Percentiles rank a stretch among this genome's conserved stretches.
These are phyloP conservation scores for Poteriospumella lacustris DNA, from an alignment of 108 stramenopile genomes.

Conservation along the genomic window DNA sequence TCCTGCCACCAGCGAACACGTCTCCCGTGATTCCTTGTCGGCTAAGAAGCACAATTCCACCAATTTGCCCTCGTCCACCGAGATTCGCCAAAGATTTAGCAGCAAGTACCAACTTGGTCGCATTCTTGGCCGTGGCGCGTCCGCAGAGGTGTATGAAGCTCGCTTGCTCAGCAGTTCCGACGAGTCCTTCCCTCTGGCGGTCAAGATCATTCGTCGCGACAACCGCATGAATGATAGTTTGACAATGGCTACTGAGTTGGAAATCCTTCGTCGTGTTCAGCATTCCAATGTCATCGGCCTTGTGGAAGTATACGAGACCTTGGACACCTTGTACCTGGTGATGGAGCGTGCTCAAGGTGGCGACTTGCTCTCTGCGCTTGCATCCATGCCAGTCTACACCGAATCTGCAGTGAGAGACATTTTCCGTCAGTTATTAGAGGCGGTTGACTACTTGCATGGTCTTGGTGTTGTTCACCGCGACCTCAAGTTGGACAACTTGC, in stretches of 20 bases:
- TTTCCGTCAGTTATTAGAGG: constrained; percentile 57
- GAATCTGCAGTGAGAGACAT: constrained; percentile 34
- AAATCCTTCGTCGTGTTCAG: background rate
- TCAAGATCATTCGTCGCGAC: background rate
- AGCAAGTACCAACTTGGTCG: too few species aligned
- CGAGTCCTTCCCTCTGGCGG: background rate
- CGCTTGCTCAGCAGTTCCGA: background rate
- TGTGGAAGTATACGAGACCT: background rate
- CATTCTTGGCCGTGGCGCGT: background rate
- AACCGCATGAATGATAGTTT: background rate
- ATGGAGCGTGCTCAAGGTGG: background rate
- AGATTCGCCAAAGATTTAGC: too few species aligned
- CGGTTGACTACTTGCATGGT: constrained; percentile 73
- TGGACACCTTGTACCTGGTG: background rate
- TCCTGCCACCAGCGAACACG: too few species aligned
- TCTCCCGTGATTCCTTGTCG: too few species aligned
- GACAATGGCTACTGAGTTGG: background rate
- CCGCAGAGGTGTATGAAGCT: background rate
- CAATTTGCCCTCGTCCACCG: too few species aligned
- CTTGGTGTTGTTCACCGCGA: constrained; percentile 78
- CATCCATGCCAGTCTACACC: background rate
- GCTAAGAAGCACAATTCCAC: too few species aligned
- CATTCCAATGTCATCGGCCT: background rate
- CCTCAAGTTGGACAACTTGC: constrained; percentile 80
- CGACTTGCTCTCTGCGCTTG: background rate